A percentile compares a stretch with the other conserved stretches of the same genome.
Evolutionary conservation across 306 rosid species (phyloP).

Genomic region (Cucurbita moschata): DNA sequence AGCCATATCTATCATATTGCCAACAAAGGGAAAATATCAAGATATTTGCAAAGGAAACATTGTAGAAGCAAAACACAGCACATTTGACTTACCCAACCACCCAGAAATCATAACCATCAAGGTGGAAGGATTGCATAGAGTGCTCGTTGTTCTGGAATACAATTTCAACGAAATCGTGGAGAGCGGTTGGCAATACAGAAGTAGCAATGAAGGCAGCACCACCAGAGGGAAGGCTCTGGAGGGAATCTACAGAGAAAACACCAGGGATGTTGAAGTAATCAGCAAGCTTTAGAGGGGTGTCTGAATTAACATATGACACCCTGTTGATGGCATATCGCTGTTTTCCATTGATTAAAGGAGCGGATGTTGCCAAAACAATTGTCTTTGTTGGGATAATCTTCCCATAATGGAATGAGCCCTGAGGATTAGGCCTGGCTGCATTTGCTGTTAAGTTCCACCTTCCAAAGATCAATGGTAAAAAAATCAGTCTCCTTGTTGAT

Average conservation of each 20-base stretch:
- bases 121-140: conserved; percentile 73
- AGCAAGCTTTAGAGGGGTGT: conserved; percentile 93
- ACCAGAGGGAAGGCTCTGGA: conserved; percentile 45
- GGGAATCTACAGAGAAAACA: conserved; percentile 35
- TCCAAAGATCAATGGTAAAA: conserved; percentile 11
- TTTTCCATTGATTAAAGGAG: conserved; percentile 63
- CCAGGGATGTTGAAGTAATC: conserved; percentile 89
- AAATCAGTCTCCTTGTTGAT: neutral
- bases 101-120: conserved; percentile 97
- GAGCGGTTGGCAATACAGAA: conserved; percentile 40
- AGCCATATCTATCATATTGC: conserved; percentile 44
- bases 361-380: conserved; percentile 58
- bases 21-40: conserved; percentile 9
- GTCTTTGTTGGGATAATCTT: conserved; percentile 43
- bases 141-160: conserved; percentile 77
- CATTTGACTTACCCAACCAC: conserved; percentile 59
- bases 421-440: conserved; percentile 99
- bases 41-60: neutral
- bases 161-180: conserved; percentile 76
- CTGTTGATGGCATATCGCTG: conserved; percentile 63
- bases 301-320: conserved; percentile 61
- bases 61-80: neutral
- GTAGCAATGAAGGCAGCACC: conserved; percentile 44
- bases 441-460: conserved; percentile 96
- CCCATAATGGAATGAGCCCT: conserved; percentile 95